Evolutionary conservation across 2,329 filamentous ascomycete species (phyloP).

Genomic region (Penicillium sp.): DNA sequence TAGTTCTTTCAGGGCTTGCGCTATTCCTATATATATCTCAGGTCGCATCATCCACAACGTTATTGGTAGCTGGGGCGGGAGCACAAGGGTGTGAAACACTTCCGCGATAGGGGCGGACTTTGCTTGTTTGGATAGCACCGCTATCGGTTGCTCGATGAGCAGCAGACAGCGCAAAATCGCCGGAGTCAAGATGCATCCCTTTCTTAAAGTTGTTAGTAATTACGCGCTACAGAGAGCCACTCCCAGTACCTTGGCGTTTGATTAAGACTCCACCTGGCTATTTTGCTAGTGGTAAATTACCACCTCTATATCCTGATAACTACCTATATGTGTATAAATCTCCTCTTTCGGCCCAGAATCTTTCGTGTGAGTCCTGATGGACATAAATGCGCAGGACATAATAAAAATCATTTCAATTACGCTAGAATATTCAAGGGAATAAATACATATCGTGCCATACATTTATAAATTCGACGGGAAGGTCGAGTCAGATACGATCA

Average conservation of each 20-base stretch:
- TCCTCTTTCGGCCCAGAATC: too few species aligned
- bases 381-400: too few species aligned
- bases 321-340: too few species aligned
- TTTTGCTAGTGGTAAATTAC: too few species aligned
- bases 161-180: conserved; percentile 29
- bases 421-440: too few species aligned
- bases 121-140: conserved; percentile 25
- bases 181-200: conserved; percentile 31
- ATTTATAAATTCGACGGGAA: too few species aligned
- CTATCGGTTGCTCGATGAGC: conserved; percentile 22
- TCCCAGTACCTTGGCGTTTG: conserved; percentile 14
- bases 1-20: conserved; percentile 9
- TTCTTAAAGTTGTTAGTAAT: conserved; percentile 20
- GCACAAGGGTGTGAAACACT: conserved; percentile 31
- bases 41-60: conserved; percentile 25
- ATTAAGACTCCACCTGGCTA: too few species aligned
- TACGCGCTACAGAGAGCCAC: not conserved
- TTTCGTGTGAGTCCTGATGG: too few species aligned
- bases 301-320: too few species aligned
- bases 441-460: too few species aligned
- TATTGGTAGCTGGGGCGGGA: conserved; percentile 23
- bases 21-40: conserved; percentile 13
- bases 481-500: too few species aligned
- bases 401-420: too few species aligned
- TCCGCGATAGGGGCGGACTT: conserved; percentile 25